Base-by-base conservation (phyloP, 1,284 basidiomycete species). In the Tylopilus sp. region DNA sequence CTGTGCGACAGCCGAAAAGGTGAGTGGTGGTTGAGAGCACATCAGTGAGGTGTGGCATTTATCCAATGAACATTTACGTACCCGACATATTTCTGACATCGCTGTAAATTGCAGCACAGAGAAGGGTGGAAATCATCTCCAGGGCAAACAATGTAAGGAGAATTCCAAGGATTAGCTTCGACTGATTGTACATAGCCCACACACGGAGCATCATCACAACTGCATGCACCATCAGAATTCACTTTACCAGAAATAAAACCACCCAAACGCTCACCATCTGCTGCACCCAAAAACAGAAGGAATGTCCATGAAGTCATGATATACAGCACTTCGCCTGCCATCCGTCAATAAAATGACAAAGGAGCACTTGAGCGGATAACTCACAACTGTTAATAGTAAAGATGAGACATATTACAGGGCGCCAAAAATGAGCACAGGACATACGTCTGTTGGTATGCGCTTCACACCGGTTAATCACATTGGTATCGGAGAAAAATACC, bases 131-230 rank as follows among this genome's bases (percentile, higher is more conserved):
- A 14, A 58, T 15, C 2, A 59, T 24, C 20, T 61, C 56, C 11
- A 20, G 26, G 7, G 35, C 5, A 22, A 42, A 61, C 8, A 32
- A 32, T 5, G 19, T 22, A 17, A 61, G 36, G 10, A 59, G 43
- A 9, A 44, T 35, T 0, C 25, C 20, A 5, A 59, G 31, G 13
- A 59, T 29, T 9, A 46, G 4, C 28, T n/a, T 56, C 3, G 59
- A 61, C 22, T 43, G 51, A 25, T 20, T 17, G n/a, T 56, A 59
- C 37, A 59, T 58, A 11, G 47, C 56, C 59, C 56, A 59, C 5
- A 54, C 8, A 15, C 56, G 59, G 9, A 61, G 35, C n/a, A 58
- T 61, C 58, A 58, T 58, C 10, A 32, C 33, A 14, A 41, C 58
- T 58, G 6, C 13, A n/a, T n/a, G n/a, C n/a, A n/a, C n/a, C n/a